Evolutionary conservation across 345 rosid genomes (phyloP).

Genomic region (Aurinia saxatilis): DNA sequence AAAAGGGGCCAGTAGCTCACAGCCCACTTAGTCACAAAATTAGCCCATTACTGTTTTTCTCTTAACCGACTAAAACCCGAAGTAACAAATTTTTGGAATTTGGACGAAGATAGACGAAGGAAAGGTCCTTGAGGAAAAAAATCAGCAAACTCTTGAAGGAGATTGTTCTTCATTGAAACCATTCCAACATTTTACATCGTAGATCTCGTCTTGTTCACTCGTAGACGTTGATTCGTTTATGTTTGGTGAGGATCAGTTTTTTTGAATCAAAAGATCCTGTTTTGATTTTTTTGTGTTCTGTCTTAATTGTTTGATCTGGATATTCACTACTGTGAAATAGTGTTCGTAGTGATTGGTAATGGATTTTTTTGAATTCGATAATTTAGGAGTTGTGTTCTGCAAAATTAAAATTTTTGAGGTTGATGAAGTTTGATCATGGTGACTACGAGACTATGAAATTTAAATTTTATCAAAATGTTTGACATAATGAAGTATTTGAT

Average conservation of each 20-base stretch:
- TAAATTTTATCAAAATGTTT: not conserved
- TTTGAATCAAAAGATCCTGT: not conserved
- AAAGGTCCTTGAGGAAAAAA: not conserved
- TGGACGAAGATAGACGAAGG: not conserved
- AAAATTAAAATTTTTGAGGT: not conserved
- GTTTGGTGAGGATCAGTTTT: not conserved
- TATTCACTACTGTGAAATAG: not conserved
- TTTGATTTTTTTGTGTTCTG: not conserved
- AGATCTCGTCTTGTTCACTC: too few relatives aligned
- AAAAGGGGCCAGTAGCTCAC: not conserved
- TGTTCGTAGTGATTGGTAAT: not conserved
- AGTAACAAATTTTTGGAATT: not conserved
- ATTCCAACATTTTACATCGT: not conserved
- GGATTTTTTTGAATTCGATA: not conserved
- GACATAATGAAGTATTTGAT: not conserved
- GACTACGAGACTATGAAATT: not conserved
- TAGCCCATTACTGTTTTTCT: conserved; percentile 1
- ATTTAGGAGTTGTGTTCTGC: not conserved
- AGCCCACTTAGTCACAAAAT: conserved; percentile 5
- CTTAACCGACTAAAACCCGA: not conserved
- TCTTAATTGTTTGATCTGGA: not conserved
- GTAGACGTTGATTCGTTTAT: not conserved
- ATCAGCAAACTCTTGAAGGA: conserved; percentile 1
- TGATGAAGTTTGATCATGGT: not conserved
- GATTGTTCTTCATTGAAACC: not conserved